Evolutionary conservation across 495 filamentous ascomycete genomes (phyloP).

Genomic region (Aspergillus saccharolyticus): DNA sequence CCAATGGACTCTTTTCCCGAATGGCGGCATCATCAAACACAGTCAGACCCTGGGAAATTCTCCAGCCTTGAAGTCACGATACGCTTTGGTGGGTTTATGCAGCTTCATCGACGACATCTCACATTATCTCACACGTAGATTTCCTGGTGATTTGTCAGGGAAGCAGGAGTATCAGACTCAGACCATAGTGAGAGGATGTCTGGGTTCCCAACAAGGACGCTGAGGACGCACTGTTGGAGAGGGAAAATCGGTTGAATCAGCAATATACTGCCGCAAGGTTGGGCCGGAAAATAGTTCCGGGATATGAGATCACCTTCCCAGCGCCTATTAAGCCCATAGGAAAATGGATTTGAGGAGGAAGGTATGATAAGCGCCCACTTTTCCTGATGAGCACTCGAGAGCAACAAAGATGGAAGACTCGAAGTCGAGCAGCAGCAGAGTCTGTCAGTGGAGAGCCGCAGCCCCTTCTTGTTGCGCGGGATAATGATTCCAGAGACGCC

Average conservation of each 20-base stretch:
- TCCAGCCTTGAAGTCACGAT: neutral
- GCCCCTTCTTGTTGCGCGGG: neutral
- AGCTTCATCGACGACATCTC: neutral
- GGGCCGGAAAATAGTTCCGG: neutral
- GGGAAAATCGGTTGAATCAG: neutral
- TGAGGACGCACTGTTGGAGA: neutral
- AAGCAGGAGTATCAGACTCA: neutral
- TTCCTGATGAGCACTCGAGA: neutral
- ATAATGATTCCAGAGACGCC: neutral
- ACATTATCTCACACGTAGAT: neutral
- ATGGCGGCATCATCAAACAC: neutral
- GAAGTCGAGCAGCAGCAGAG: neutral
- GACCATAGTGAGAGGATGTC: neutral
- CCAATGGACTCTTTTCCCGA: neutral
- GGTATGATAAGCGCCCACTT: neutral
- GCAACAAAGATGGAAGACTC: neutral
- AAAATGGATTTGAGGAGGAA: neutral
- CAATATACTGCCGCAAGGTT: neutral
- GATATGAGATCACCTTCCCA: neutral
- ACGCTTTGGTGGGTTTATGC: neutral
- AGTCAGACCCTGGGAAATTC: neutral
- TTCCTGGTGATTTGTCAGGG: neutral
- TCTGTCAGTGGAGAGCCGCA: neutral
- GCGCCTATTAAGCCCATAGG: neutral
- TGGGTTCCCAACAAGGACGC: neutral